Percentiles rank a stretch among this genome's conserved stretches.
phyloP scores from a whole-genome alignment of 345 rosid genomes.

The Abelmoschus esculentus region DNA sequence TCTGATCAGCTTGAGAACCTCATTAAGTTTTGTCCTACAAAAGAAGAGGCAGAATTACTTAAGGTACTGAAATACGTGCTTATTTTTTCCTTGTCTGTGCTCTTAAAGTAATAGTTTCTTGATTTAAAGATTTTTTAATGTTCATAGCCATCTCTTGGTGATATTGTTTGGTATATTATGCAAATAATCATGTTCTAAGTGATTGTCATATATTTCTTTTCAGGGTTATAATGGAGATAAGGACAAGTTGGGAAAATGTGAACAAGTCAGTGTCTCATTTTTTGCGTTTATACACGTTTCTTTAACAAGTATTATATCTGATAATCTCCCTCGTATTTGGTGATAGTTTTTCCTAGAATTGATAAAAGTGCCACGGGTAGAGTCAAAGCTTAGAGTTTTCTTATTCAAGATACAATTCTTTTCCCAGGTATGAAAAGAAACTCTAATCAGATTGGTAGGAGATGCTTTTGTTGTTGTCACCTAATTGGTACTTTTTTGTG shows the following conservation, averaged over 20 bases:
- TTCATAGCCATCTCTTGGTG: neutral
- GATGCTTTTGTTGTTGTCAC: slow-evolving; percentile 18
- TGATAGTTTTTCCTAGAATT: slow-evolving; percentile 70
- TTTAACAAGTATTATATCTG: neutral
- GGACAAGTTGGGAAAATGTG: slow-evolving; percentile 74
- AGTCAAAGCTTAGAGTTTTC: slow-evolving; percentile 75
- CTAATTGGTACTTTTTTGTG: slow-evolving; percentile 6
- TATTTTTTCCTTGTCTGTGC: neutral
- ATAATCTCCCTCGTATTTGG: slow-evolving; percentile 11
- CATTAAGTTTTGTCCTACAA: slow-evolving; percentile 78
- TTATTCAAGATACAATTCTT: slow-evolving; percentile 64
- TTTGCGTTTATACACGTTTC: neutral
- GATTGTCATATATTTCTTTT: neutral
- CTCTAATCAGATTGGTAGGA: slow-evolving; percentile 8
- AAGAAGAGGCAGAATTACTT: slow-evolving; percentile 69
- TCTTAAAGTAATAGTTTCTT: too few relatives aligned
- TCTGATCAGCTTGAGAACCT: slow-evolving; percentile 79
- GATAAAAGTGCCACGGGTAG: slow-evolving; percentile 77
- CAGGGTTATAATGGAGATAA: slow-evolving; percentile 60
- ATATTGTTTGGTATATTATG: neutral
- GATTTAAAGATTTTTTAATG: too few relatives aligned
- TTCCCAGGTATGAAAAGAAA: slow-evolving; percentile 47
- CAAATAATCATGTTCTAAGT: neutral
- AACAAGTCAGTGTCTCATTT: slow-evolving; percentile 40
- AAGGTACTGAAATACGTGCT: slow-evolving; percentile 34